These are phyloP conservation scores for Pichia cactophila DNA, from an alignment of 1,139 yeast species.

Conservation along the genomic window DNA sequence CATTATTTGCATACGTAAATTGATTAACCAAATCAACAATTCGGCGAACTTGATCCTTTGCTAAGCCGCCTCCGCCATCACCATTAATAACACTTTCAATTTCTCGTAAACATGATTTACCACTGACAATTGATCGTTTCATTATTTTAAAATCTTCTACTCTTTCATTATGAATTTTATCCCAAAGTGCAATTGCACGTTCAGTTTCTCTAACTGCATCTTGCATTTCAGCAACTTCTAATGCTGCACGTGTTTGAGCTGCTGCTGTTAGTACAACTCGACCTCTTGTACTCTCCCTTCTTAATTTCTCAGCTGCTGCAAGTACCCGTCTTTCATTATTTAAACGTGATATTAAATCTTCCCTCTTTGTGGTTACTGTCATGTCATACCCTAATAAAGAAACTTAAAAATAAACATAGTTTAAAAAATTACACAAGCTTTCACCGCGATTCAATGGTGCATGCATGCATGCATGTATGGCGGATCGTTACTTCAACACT, in stretches of 20 bases:
- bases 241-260: background rate
- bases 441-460: background rate
- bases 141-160: background rate
- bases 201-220: background rate
- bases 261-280: background rate
- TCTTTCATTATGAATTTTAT: background rate
- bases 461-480: background rate
- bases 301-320: background rate
- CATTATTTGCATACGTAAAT: background rate
- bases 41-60: background rate
- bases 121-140: too few species aligned
- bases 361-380: background rate
- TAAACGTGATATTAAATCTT: background rate
- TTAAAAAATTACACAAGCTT: background rate
- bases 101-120: too few species aligned
- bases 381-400: background rate
- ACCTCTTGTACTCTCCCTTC: background rate
- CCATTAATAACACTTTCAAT: background rate
- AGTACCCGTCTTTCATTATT: background rate
- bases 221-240: background rate
- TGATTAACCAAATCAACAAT: slow-evolving; percentile 8
- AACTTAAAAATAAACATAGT: background rate
- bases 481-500: slow-evolving; percentile 20
- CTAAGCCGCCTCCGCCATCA: background rate
- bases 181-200: background rate